Evolutionary conservation across 2,329 filamentous ascomycete genomes (phyloP), one percentile per base, ranked within the genome.

Genomic region (Cadophora luteo-olivacea): DNA sequence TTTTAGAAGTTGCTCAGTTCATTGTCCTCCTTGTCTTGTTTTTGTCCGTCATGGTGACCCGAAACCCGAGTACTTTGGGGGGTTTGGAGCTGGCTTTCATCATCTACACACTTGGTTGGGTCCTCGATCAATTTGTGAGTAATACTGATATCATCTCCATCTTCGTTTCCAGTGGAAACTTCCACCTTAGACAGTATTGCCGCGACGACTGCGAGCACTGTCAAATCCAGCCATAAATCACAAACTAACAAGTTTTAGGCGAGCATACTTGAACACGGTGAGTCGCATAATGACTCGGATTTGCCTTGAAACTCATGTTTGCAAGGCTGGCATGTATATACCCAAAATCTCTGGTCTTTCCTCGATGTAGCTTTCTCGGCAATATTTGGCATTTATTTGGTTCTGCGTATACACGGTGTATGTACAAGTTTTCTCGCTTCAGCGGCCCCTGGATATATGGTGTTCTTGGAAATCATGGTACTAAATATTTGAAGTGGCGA

Each of bases 311-410:
- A 49, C 61, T 70, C 60, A 66, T 41, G 33, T 4, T 33, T 4
- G 22, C 9, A 22, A 75, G 73, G 86, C 61, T 89, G 92, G 92
- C 87, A 88, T 68, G 92, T 96, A 0, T 94, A 96, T 76, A 94
- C 92, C 0, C 92, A 97, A 78, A 95, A 96, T 74, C 82, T 97
- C 3, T 97, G 93, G 93, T 93, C 92, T 0, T 96, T 97, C 75
- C 85, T 97, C 19, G 93, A 96, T 77, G 89, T 95, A 58, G 88
- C 88, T 4, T 97, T 95, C 75, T 86, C 89, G n/a, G 74, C 84
- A 52, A 90, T 96, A 38, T 96, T 92, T 77, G 82, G 85, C 74
- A 80, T 84, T 19, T 96, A 95, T 78, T 82, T 94, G 7, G 78
- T 86, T 33, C 78, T 94, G 38, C 90, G 93, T 4, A 80, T 93